phyloP scores from a whole-genome alignment of 352 stramenopile genomes.

The Pythium grandisporangium region DNA sequence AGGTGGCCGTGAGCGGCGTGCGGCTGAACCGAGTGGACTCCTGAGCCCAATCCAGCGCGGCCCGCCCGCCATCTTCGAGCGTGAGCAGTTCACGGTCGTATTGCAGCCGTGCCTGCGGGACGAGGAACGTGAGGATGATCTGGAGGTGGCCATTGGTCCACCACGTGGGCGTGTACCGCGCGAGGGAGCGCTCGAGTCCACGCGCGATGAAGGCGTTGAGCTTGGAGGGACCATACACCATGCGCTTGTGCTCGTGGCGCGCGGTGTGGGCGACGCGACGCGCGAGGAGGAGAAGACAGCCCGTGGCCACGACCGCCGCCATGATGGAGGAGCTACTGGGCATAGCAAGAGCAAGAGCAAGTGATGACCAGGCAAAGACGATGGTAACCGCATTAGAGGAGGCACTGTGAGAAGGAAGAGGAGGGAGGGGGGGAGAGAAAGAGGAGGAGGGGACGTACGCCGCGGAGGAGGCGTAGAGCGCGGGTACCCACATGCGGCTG shows the following conservation, averaged over 20 bases:
- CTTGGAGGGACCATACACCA: slow-evolving; percentile 47
- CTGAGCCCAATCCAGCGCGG: slow-evolving; percentile 58
- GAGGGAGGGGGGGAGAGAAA: too few relatives aligned
- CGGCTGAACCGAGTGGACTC: slow-evolving; percentile 14
- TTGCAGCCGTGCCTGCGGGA: slow-evolving; percentile 37
- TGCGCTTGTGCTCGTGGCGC: slow-evolving; percentile 21
- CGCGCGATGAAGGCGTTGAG: slow-evolving; percentile 60
- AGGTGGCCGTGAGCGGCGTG: slow-evolving; percentile 8
- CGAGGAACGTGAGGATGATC: slow-evolving; percentile 58
- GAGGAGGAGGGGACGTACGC: too few relatives aligned
- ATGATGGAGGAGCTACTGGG: too few relatives aligned
- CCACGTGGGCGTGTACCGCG: slow-evolving; percentile 58
- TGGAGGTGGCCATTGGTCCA: slow-evolving; percentile 72
- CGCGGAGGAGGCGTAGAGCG: too few relatives aligned
- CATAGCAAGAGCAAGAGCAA: too few relatives aligned
- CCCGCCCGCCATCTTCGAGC: slow-evolving; percentile 51
- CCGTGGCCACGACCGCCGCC: slow-evolving; percentile 20
- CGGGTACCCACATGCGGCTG: too few relatives aligned
- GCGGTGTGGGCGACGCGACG: slow-evolving; percentile 10
- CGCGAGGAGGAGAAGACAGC: slow-evolving; percentile 17
- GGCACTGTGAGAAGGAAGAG: too few relatives aligned
- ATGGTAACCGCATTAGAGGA: too few relatives aligned
- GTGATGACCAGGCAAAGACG: too few relatives aligned
- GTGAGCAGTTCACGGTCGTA: slow-evolving; percentile 55
- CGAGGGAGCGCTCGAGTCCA: slow-evolving; percentile 36